A percentile compares a stretch with the other conserved stretches of the same genome.
Evolutionary conservation across 306 rosid genomes (phyloP).

Genomic region (Vigna trinervia): DNA sequence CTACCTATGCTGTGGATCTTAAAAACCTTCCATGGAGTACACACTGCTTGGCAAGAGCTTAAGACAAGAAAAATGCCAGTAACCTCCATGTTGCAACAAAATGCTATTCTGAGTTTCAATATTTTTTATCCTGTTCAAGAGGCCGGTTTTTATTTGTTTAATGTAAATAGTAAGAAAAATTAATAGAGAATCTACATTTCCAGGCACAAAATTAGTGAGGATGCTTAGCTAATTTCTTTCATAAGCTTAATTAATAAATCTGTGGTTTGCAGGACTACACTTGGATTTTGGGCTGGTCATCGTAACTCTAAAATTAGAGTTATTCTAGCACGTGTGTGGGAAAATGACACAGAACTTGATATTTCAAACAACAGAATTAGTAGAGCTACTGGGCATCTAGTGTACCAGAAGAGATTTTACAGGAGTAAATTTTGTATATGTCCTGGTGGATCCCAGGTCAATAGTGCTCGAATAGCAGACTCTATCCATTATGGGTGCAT

Average conservation of each 20-base stretch:
- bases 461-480: constrained; percentile 94
- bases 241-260: constrained; percentile 33
- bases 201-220: constrained; percentile 6
- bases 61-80: background rate
- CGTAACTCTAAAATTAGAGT: constrained; percentile 97
- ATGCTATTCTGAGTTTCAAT: constrained; percentile 6
- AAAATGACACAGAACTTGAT: constrained; percentile 95
- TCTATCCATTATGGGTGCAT: constrained; percentile 98
- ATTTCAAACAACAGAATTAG: constrained; percentile 87
- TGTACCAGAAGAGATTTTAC: constrained; percentile 91
- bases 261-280: constrained; percentile 73
- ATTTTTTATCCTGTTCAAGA: constrained; percentile 6
- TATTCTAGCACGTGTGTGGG: constrained; percentile 93
- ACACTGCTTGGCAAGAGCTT: background rate
- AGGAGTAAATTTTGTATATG: constrained; percentile 88
- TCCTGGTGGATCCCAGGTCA: constrained; percentile 99
- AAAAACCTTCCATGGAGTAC: constrained; percentile 27
- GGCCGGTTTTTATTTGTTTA: constrained; percentile 10
- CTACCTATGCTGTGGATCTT: constrained; percentile 7
- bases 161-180: constrained; percentile 1
- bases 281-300: constrained; percentile 98
- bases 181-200: constrained; percentile 6
- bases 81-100: constrained; percentile 6
- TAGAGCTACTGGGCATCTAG: constrained; percentile 82
- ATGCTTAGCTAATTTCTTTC: background rate